Percentiles rank a stretch among this genome's conserved stretches.
These are phyloP conservation scores for Zymoseptoria pseudotritici DNA, from an alignment of 2,329 filamentous ascomycete species.

Conservation along the genomic window DNA sequence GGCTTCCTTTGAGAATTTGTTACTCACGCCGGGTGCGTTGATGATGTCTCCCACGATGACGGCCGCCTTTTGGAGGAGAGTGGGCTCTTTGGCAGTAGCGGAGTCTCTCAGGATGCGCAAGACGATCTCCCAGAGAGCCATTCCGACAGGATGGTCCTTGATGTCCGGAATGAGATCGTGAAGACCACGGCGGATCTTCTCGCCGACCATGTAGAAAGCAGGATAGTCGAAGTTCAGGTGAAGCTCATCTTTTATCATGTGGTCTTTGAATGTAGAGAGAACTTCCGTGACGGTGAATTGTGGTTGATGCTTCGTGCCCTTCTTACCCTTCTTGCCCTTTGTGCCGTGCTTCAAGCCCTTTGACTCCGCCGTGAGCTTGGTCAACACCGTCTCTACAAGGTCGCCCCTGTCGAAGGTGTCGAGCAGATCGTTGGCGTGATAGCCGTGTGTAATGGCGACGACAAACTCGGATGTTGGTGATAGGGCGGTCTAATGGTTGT, in stretches of 20 bases:
- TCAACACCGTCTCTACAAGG: conserved; percentile 1
- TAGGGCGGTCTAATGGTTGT: neutral
- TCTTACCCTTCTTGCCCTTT: neutral
- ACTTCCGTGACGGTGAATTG: conserved; percentile 4
- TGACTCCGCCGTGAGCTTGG: neutral
- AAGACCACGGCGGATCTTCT: neutral
- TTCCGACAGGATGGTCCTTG: neutral
- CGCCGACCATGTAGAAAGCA: conserved; percentile 4
- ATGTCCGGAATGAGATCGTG: neutral
- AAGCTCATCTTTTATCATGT: conserved; percentile 6
- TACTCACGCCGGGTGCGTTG: neutral
- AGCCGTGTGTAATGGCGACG: neutral
- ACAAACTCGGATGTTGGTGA: conserved; percentile 1
- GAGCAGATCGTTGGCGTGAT: conserved; percentile 1
- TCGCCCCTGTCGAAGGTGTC: conserved; percentile 4
- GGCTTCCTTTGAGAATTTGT: neutral
- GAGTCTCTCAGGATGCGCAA: neutral
- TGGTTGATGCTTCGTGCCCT: neutral
- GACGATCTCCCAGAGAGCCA: neutral
- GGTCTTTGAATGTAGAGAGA: conserved; percentile 7
- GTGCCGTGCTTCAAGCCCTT: conserved; percentile 1
- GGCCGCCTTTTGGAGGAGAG: neutral
- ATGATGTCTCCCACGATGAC: neutral
- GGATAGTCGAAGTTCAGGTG: conserved; percentile 13
- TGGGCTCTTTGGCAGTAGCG: neutral